Base-by-base conservation (phyloP, 139 green algal genomes). In the Trebouxia sp. region DNA sequence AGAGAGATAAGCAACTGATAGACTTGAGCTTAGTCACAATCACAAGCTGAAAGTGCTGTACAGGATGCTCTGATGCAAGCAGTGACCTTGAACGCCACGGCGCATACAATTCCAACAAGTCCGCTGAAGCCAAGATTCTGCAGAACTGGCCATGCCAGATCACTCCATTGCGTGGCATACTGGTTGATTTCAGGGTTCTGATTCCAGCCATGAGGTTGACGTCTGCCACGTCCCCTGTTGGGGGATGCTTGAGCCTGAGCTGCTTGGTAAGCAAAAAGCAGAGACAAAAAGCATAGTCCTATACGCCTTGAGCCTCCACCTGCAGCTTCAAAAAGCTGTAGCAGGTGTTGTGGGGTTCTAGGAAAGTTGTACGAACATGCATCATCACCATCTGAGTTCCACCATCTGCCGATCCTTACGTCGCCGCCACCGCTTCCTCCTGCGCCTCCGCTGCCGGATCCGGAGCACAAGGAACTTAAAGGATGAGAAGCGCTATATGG, bases 121-220 rank as follows among this genome's bases (percentile, higher is more conserved):
- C 69, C 69, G 41, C 42, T 58, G n/a, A 77, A 77, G 1, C 69
- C 69, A 24, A 77, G 42, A 24, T 77, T 77, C 39, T 77, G 41
- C 69, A 77, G n/a, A 38, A 77, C 14, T 39, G 69, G 69, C 42
- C 41, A 77, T 12, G 42, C 42, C 24, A 77, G 22, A 55, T 77
- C 42, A 0, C 28, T 77, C 69, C 53, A 24, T 9, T 77, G n/a
- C 22, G 26, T 77, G 8, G 42, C n/a, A 35, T 77, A 77, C 12
- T n/a, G 22, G 26, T 77, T 77, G 6, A 77, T 5, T 10, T 72
- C 62, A 30, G 62, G 62, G 28, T 45, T 22, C 24, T 72, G n/a
- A 22, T 43, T 26, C 62, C 62, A 72, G 14, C 4, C 12, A 30
- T 24, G 9, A 26, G 62, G 32, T 10, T 72, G 35, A 6, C 24